Base-by-base conservation (phyloP, 495 filamentous ascomycete species). In the Chaetomidium leptoderma region DNA sequence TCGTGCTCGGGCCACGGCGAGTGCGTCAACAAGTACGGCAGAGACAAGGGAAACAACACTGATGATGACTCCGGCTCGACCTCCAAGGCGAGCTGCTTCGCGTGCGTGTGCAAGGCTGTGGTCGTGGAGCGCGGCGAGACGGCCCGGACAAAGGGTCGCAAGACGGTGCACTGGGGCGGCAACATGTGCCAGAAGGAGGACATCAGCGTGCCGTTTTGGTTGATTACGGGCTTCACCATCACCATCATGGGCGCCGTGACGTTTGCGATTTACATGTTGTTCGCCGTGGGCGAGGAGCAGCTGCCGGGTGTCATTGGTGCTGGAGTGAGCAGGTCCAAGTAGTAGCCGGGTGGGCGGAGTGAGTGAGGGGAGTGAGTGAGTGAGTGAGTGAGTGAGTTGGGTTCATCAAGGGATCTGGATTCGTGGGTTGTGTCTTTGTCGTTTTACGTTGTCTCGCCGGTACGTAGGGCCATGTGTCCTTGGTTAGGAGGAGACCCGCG, bases 111-210 rank as follows among this genome's bases (percentile, higher is more conserved):
- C 77, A 71, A 70, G 30, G 65, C 78, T 16, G 80, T 78, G 1
- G 67, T 78, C 7, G 57, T 74, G 9, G 71, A 75, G n/a, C 66
- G 67, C 11, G 77, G 74, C 26, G 78, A 74, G 14, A 70, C 70
- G 17, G 68, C 60, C 19, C 70, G 63, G 27, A 14, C 26, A 5
- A 33, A 46, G 43, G 60, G 49, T n/a, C 45, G 45, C 42, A 64
- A 68, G 55, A 64, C 71, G 33, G 63, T 72, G 36, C 69, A 80
- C 57, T 98, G 90, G 89, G 92, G 85, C 48, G 93, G 93, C 13
- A 73, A 83, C 32, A 86, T 86, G 58, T 98, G 93, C 74, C 86
- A 95, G 72, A 98, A 97, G 81, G 85, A 85, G 66, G 92, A 98
- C 70, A 73, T 97, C 44, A 91, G 88, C 71, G 81, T 85, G 19